Conservation (phyloP, 2,329 filamentous ascomycete species). For the Sordariomycetes sp. region DNA sequence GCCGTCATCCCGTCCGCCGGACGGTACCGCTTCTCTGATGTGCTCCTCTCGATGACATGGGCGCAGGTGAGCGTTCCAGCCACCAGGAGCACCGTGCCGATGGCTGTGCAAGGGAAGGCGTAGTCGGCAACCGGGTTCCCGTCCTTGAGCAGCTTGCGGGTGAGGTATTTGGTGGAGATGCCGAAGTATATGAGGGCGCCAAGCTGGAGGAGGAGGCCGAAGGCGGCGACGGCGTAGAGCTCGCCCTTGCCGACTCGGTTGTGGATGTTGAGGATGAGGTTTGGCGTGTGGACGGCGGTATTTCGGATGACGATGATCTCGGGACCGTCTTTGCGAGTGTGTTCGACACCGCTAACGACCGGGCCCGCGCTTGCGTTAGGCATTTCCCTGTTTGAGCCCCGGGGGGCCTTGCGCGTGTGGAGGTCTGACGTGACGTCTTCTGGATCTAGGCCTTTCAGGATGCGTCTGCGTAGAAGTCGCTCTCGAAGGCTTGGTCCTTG, state of each 20-base stretch:
- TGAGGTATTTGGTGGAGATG: constrained; percentile 6
- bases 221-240: constrained; percentile 8
- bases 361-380: not conserved
- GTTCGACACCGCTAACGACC: not conserved
- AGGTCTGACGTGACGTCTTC: not conserved
- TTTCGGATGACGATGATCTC: not conserved
- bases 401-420: not conserved
- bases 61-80: constrained; percentile 18
- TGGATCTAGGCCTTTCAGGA: not conserved
- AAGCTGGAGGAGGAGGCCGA: constrained; percentile 13
- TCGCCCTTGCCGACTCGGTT: constrained; percentile 5
- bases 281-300: not conserved
- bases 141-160: constrained; percentile 6
- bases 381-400: not conserved
- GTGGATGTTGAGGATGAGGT: constrained; percentile 7
- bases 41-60: constrained; percentile 19
- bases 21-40: constrained; percentile 12
- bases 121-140: constrained; percentile 7
- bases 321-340: not conserved
- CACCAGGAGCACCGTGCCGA: constrained; percentile 16
- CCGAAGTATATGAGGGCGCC: constrained; percentile 11
- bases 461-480: not conserved
- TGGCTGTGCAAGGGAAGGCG: constrained; percentile 14
- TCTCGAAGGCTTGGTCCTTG: not conserved
- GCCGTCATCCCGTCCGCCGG: not conserved